Evolutionary conservation across 2,329 filamentous ascomycete species (phyloP), one percentile per base, ranked within the genome.

Genomic region (Zymoseptoria passerinii): DNA sequence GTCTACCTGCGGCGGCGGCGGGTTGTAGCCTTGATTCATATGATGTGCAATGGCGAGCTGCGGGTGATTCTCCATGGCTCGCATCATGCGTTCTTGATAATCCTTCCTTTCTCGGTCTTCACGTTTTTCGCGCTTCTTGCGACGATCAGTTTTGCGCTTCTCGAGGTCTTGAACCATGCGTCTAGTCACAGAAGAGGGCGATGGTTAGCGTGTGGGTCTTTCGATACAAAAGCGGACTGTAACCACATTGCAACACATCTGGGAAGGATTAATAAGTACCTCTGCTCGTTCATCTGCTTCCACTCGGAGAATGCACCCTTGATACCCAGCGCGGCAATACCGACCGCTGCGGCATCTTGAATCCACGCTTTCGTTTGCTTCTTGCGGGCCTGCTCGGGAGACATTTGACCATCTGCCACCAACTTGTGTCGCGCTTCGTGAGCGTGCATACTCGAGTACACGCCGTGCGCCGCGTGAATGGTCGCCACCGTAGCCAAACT

Each of bases 401-500:
- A 77, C 73, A 88, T 86, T 66, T 85, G 80, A 52, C 84, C 85
- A 63, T 86, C 81, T 28, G 77, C 74, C n/a, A 88, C 78, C 55
- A 82, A 75, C 66, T 81, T 78, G 68, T 79, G 78, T 53, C 84
- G 78, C 64, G 83, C 79, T 62, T 87, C 80, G 58, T 83, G 81
- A 60, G 84, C 83, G 65, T 85, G 82, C 75, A 86, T 80, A 66
- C 80, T 82, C 62, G 80, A 77, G 72, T 86, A 84, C 56, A 88
- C 77, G 61, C 79, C 81, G 70, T 88, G 84, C 13, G 83, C 85
- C 23, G 85, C 85, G 73, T 88, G 84, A 62, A 88, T 86, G 28
- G 85, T 87, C 44, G 85, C 85, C 59, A 88, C 80, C 58, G 83
- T 84, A 56, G 85, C 85, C 59, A 88, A 75, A 62, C 85, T 84